These are phyloP conservation scores for Amoebophrya sp. DNA, from an alignment of 169 alveolate species.

Conservation along the genomic window DNA sequence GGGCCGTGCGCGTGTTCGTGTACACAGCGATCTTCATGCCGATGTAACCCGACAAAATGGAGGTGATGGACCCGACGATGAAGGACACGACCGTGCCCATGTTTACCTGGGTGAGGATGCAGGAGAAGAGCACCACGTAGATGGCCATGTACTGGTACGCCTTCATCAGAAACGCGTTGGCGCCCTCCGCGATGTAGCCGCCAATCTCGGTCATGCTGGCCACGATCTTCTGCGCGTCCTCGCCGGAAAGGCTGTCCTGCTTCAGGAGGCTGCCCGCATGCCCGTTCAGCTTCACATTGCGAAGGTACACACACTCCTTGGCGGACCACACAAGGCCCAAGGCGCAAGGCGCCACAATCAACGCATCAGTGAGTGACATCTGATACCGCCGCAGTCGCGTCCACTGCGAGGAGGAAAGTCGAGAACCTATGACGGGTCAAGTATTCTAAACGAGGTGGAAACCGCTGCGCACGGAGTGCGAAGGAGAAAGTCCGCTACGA, in stretches of 20 bases:
- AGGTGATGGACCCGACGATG: constrained; percentile 67
- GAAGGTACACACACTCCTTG: background rate
- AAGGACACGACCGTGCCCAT: constrained; percentile 58
- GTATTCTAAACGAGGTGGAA: too few relatives aligned
- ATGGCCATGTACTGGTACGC: constrained; percentile 61
- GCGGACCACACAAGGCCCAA: background rate
- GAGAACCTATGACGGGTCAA: too few relatives aligned
- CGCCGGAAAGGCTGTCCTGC: background rate
- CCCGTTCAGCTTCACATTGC: background rate
- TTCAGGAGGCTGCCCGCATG: background rate
- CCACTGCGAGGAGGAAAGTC: too few relatives aligned
- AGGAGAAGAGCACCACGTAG: constrained; percentile 55
- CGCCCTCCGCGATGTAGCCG: constrained; percentile 63
- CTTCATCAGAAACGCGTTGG: constrained; percentile 63
- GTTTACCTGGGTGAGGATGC: constrained; percentile 30
- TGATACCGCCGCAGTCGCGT: too few relatives aligned
- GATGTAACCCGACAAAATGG: constrained; percentile 68
- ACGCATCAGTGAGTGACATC: background rate
- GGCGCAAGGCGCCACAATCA: background rate
- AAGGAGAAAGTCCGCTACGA: too few relatives aligned
- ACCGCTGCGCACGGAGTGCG: too few relatives aligned
- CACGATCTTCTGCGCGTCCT: background rate
- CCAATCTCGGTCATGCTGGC: constrained; percentile 45
- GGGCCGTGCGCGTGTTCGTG: constrained; percentile 64
- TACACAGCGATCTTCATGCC: constrained; percentile 69